These are phyloP conservation scores for Ophioceras dolichostomum DNA, from an alignment of 2,329 filamentous ascomycete species.

Conservation along the genomic window DNA sequence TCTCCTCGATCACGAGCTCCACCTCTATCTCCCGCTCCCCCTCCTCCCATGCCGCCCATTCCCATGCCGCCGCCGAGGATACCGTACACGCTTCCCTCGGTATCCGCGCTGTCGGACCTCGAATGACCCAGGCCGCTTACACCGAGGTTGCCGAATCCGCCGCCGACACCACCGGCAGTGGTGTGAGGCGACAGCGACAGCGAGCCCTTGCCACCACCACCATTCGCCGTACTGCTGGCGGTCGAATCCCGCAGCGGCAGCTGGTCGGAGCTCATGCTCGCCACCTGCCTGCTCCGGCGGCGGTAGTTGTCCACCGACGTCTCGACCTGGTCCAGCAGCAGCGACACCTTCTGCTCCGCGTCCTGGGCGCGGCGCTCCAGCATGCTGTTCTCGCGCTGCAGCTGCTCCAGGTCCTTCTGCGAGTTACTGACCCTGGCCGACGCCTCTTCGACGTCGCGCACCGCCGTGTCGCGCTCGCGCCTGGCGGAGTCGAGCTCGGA, in stretches of 20 bases:
- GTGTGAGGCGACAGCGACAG: too few relatives aligned
- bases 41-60: too few relatives aligned
- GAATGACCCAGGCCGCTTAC: conserved; percentile 31
- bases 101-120: conserved; percentile 44
- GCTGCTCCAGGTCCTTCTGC: conserved; percentile 61
- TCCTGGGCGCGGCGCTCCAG: conserved; percentile 79
- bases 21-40: too few relatives aligned
- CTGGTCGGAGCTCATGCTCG: conserved; percentile 39
- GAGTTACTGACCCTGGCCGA: conserved; percentile 44
- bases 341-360: conserved; percentile 84
- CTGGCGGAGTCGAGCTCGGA: conserved; percentile 55
- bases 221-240: conserved; percentile 5
- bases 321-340: conserved; percentile 90
- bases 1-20: too few relatives aligned
- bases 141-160: conserved; percentile 6
- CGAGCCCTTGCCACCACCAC: too few relatives aligned
- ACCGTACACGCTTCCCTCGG: conserved; percentile 48
- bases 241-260: conserved; percentile 18
- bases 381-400: conserved; percentile 69
- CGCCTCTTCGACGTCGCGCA: conserved; percentile 39
- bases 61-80: conserved; percentile 33
- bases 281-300: conserved; percentile 53
- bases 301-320: conserved; percentile 90
- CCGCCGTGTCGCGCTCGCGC: conserved; percentile 57
- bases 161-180: conserved; percentile 4